Conservation (phyloP, 2,329 filamentous ascomycete species). For the Westerdykella aurantiaca region DNA sequence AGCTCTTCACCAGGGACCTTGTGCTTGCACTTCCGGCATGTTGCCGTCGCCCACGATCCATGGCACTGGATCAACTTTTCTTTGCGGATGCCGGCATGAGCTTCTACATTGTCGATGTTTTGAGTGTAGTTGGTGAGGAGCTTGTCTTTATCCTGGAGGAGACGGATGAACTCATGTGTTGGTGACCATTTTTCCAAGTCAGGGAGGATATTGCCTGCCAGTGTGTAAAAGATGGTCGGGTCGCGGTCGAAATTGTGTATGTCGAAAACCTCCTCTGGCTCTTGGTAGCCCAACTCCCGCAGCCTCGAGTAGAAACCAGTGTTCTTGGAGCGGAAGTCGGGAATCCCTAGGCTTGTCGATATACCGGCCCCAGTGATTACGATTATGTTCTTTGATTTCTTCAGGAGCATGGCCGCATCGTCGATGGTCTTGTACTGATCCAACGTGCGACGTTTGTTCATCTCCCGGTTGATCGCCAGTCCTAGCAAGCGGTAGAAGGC, state of each 20-base stretch:
- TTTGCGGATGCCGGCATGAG: conserved; percentile 71
- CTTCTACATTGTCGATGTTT: conserved; percentile 96
- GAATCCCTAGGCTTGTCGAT: conserved; percentile 92
- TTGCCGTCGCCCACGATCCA: conserved; percentile 89
- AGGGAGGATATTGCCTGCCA: conserved; percentile 86
- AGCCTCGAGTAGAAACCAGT: conserved; percentile 87
- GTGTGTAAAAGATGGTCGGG: conserved; percentile 80
- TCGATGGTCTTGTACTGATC: conserved; percentile 75
- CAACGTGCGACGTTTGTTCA: conserved; percentile 76
- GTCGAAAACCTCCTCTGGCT: conserved; percentile 95
- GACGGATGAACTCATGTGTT: conserved; percentile 87
- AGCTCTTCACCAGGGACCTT: conserved; percentile 70
- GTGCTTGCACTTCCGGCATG: conserved; percentile 75
- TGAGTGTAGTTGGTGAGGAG: conserved; percentile 96
- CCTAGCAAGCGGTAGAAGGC: conserved; percentile 70
- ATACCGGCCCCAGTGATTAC: conserved; percentile 95
- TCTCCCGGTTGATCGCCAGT: conserved; percentile 71
- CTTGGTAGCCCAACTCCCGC: conserved; percentile 66
- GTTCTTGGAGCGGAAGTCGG: conserved; percentile 91
- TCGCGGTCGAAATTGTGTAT: conserved; percentile 81
- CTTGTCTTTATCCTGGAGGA: conserved; percentile 82
- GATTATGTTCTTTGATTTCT: conserved; percentile 74
- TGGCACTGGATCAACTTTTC: conserved; percentile 93
- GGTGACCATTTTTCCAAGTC: conserved; percentile 75
- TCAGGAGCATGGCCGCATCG: conserved; percentile 74